Percentiles rank a stretch among this genome's conserved stretches.
phyloP scores from a whole-genome alignment of 2,329 filamentous ascomycete genomes.

The Penicillium expansum region DNA sequence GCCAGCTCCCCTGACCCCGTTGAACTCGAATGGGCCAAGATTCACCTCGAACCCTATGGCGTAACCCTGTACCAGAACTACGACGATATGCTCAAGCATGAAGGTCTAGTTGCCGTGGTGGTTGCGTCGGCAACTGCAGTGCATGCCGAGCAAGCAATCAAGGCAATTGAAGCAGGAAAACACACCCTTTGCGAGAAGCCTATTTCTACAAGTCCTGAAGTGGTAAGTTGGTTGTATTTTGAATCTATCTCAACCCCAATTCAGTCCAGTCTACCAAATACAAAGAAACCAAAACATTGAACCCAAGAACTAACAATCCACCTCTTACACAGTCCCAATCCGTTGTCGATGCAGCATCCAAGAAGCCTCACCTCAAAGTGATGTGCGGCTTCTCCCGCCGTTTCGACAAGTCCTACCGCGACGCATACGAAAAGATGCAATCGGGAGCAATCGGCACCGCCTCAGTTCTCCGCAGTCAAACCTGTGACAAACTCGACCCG shows the following conservation, averaged over 20 bases:
- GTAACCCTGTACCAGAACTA: conserved; percentile 55
- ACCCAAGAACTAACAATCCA: background rate
- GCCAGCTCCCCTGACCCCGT: conserved; percentile 47
- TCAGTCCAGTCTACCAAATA: background rate
- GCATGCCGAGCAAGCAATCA: conserved; percentile 58
- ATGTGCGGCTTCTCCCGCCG: conserved; percentile 65
- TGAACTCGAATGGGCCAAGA: conserved; percentile 52
- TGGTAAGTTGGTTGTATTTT: conserved; percentile 43
- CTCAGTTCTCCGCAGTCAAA: conserved; percentile 62
- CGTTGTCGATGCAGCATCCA: conserved; percentile 57
- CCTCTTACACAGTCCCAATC: conserved; percentile 52
- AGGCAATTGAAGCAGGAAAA: conserved; percentile 54
- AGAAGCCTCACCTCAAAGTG: conserved; percentile 60
- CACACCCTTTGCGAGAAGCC: conserved; percentile 59
- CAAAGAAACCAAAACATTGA: background rate
- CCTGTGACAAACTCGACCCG: conserved; percentile 64
- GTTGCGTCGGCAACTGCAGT: conserved; percentile 55
- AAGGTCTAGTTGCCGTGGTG: conserved; percentile 55
- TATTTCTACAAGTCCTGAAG: conserved; percentile 55
- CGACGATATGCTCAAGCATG: conserved; percentile 57
- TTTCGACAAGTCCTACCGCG: conserved; percentile 65
- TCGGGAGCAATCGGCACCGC: conserved; percentile 58
- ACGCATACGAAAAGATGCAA: conserved; percentile 55
- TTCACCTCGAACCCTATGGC: conserved; percentile 51
- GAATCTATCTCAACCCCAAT: background rate